These are phyloP conservation scores for Kodamaea fungicola DNA, from an alignment of 1,139 yeast species.

Conservation along the genomic window DNA sequence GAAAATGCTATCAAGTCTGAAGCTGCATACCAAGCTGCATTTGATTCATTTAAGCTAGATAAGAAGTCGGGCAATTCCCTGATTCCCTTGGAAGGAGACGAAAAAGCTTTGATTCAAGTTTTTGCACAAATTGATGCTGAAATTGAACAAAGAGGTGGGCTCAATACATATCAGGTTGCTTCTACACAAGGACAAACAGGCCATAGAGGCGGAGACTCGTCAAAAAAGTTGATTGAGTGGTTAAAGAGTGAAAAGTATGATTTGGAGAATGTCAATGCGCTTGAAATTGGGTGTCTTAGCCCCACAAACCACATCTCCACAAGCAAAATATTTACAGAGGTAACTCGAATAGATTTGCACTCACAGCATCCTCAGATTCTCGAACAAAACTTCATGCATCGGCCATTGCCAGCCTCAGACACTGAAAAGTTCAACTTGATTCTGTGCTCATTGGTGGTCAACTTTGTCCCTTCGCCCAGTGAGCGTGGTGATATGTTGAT, in stretches of 20 bases:
- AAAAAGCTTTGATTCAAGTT: slow-evolving; percentile 18
- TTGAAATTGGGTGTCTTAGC: slow-evolving; percentile 82
- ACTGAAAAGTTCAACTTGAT: slow-evolving; percentile 57
- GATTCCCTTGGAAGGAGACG: slow-evolving; percentile 2
- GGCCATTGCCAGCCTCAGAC: slow-evolving; percentile 53
- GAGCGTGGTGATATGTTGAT: slow-evolving; percentile 76
- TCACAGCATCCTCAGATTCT: slow-evolving; percentile 70
- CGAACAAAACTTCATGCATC: slow-evolving; percentile 80
- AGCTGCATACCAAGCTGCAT: slow-evolving; percentile 3
- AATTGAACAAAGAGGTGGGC: slow-evolving; percentile 60
- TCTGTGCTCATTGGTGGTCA: slow-evolving; percentile 82
- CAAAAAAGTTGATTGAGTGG: slow-evolving; percentile 73
- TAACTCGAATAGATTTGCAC: slow-evolving; percentile 72
- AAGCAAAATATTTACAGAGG: slow-evolving; percentile 42
- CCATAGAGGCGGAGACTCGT: slow-evolving; percentile 87
- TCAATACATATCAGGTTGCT: slow-evolving; percentile 78
- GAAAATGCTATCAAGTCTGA: slow-evolving; percentile 1
- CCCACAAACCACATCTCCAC: slow-evolving; percentile 68
- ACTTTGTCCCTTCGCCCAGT: slow-evolving; percentile 74
- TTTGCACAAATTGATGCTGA: slow-evolving; percentile 61
- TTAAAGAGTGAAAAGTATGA: slow-evolving; percentile 24
- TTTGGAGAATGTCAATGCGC: slow-evolving; percentile 33
- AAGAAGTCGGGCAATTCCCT: slow-evolving; percentile 7
- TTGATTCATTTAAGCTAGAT: slow-evolving; percentile 4
- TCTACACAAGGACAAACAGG: slow-evolving; percentile 78